Base-by-base conservation (phyloP, 1,284 basidiomycete genomes). In the Boletus smithii region DNA sequence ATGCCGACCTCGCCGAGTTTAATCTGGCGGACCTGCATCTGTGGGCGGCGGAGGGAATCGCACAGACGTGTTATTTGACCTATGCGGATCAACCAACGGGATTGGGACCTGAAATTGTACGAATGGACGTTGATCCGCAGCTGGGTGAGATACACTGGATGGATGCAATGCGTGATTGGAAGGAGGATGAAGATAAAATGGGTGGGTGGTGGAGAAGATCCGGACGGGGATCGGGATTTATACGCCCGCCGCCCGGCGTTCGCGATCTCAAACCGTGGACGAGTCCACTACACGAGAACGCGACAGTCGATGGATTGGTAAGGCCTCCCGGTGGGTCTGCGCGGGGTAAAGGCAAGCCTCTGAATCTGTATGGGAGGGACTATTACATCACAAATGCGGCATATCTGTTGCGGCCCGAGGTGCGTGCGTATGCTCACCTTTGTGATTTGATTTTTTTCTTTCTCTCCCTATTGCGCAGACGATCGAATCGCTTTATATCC, bases 31-130 rank as follows among this genome's bases (percentile, higher is more conserved):
- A 81, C 31, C 44, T 80, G 16, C 84, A 87, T 57, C 53, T 75
- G 41, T 84, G 79, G 80, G 84, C 79, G 1, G 85, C 84, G 0
- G 70, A 80, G 49, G 86, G 83, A 0, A 69, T 89, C 16, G 81
- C 80, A n/a, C 73, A 85, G 44, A 83, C 82, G 1, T 88, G 85
- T 58, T 85, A 76, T 64, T 48, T 81, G 36, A 70, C 72, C 17
- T 88, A 88, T 58, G 77, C 76, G 2, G 85, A 88, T 57, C 76
- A 79, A 48, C 60, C 67, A 18, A 73, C 74, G 5, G 83, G 85
- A 0, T 61, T 88, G 30, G 81, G 79, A 0, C 81, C 85, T 0
- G 85, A 88, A 55, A 60, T 71, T 42, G 66, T 81, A 48, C 33
- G 44, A 16, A 77, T 82, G 70, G 54, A 60, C 11, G 49, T 53